Evolutionary conservation across 108 stramenopile genomes (phyloP).

Genomic region (Skeletonema costatum): DNA sequence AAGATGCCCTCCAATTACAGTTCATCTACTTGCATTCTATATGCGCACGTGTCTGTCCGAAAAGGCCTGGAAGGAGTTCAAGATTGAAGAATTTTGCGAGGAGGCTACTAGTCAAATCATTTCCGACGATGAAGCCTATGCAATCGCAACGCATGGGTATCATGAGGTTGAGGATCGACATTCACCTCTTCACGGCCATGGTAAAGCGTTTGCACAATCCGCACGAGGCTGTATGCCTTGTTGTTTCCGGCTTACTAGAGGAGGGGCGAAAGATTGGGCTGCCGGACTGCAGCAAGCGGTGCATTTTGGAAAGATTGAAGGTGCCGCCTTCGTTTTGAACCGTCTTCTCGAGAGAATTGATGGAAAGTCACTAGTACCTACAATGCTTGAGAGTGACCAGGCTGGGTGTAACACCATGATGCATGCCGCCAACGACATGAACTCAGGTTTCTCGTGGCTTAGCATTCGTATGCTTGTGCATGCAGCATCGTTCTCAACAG

Average conservation of each 20-base stretch:
- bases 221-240: conserved; percentile 12
- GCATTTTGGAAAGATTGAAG: conserved; percentile 7
- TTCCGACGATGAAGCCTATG: conserved; percentile 7
- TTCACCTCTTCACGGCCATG: neutral
- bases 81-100: conserved; percentile 7
- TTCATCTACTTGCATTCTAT: conserved; percentile 12
- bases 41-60: conserved; percentile 4
- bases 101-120: neutral
- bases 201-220: neutral
- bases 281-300: conserved; percentile 9
- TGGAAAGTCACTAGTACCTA: neutral
- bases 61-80: conserved; percentile 5
- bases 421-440: conserved; percentile 14
- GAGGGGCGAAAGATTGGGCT: conserved; percentile 1
- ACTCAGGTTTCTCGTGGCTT: conserved; percentile 2
- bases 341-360: conserved; percentile 9
- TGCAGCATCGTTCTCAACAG: neutral
- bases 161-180: conserved; percentile 2
- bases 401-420: conserved; percentile 13
- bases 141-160: conserved; percentile 8
- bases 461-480: conserved; percentile 11
- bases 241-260: conserved; percentile 4
- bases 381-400: conserved; percentile 13
- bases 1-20: conserved; percentile 7
- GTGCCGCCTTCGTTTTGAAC: conserved; percentile 6